A percentile compares a stretch with the other conserved stretches of the same genome.
Evolutionary conservation across 345 rosid genomes (phyloP).

Genomic region (Physaria fendleri): DNA sequence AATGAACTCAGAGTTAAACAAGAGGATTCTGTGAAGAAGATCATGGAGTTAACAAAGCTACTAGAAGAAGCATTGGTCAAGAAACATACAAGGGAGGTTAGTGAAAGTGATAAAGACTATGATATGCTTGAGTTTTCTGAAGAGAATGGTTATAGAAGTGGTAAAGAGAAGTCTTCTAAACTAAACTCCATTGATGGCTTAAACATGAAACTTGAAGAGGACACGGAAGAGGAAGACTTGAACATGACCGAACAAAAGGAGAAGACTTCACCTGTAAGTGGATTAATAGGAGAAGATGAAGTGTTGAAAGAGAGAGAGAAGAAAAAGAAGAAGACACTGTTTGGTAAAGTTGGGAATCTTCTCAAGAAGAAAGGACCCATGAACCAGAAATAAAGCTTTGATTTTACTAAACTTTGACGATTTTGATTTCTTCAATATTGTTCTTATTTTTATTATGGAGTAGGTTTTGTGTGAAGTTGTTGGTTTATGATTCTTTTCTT

Average conservation of each 20-base stretch:
- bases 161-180: constrained; percentile 45
- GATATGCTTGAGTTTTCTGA: constrained; percentile 85
- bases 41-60: constrained; percentile 64
- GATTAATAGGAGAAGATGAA: constrained; percentile 44
- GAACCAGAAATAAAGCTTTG: constrained; percentile 21
- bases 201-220: constrained; percentile 3
- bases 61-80: constrained; percentile 67
- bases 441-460: not conserved
- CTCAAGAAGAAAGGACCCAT: constrained; percentile 76
- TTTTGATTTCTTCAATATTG: constrained; percentile 1
- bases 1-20: constrained; percentile 60
- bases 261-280: constrained; percentile 38
- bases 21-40: constrained; percentile 43
- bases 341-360: constrained; percentile 82
- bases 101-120: constrained; percentile 83
- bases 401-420: too few relatives aligned
- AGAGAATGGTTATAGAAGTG: constrained; percentile 62
- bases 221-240: constrained; percentile 31
- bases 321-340: constrained; percentile 86
- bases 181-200: not conserved
- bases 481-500: constrained; percentile 22
- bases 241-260: not conserved
- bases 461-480: constrained; percentile 9
- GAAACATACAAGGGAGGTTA: constrained; percentile 48
- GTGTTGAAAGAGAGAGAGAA: constrained; percentile 12